phyloP scores from a whole-genome alignment of 352 stramenopile genomes.

The Globisporangium megalacanthum region DNA sequence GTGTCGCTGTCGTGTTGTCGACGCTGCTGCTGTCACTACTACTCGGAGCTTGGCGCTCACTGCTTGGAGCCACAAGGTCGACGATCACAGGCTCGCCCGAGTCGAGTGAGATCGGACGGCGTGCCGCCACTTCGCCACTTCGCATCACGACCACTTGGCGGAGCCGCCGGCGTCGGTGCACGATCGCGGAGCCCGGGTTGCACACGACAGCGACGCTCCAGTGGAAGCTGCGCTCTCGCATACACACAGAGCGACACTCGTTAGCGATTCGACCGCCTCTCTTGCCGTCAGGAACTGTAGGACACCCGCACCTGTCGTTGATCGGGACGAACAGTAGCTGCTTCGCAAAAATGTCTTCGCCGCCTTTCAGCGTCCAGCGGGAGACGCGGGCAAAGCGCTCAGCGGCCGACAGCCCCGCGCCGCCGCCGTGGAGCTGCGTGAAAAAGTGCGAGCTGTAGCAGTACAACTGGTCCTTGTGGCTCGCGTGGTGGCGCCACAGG shows the following conservation, averaged over 20 bases:
- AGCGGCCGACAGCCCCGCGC: conserved; percentile 32
- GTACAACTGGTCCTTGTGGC: conserved; percentile 31
- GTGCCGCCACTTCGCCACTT: conserved; percentile 13
- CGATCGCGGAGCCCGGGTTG: conserved; percentile 19
- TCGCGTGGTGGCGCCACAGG: conserved; percentile 54
- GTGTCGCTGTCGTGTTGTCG: neutral
- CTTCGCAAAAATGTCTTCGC: conserved; percentile 76
- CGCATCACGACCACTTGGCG: conserved; percentile 4
- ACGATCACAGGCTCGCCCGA: conserved; percentile 6
- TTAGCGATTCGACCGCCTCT: too few relatives aligned
- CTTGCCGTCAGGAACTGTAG: too few relatives aligned
- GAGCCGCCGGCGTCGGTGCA: conserved; percentile 32
- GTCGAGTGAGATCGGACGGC: conserved; percentile 7
- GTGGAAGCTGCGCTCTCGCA: conserved; percentile 39
- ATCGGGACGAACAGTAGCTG: conserved; percentile 88
- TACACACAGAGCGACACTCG: too few relatives aligned
- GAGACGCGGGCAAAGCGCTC: conserved; percentile 32
- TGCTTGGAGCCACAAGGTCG: conserved; percentile 25
- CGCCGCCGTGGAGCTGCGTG: conserved; percentile 77
- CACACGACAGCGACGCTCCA: conserved; percentile 84
- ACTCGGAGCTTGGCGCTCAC: conserved; percentile 4
- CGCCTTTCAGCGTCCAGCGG: conserved; percentile 82
- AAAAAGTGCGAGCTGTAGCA: conserved; percentile 88
- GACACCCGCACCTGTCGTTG: conserved; percentile 53
- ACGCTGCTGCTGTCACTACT: neutral